phyloP scores from a whole-genome alignment of 495 filamentous ascomycete genomes.

The Monascus purpureus region DNA sequence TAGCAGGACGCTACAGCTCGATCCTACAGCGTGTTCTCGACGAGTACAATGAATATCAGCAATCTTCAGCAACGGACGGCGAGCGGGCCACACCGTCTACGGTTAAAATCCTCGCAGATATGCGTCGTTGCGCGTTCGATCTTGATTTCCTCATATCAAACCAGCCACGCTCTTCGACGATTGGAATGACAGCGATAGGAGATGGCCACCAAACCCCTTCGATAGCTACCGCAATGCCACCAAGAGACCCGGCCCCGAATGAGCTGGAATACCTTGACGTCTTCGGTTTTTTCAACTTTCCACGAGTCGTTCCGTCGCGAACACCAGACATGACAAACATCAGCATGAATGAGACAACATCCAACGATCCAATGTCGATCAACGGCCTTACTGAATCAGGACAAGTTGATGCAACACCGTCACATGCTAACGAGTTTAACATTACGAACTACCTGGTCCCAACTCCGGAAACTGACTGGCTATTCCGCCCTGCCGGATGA shows the following conservation, averaged over 20 bases:
- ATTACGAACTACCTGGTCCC: slow-evolving; percentile 35
- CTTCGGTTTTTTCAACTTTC: slow-evolving; percentile 88
- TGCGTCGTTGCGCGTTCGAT: slow-evolving; percentile 72
- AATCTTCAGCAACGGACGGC: slow-evolving; percentile 36
- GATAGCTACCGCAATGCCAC: slow-evolving; percentile 19
- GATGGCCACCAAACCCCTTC: slow-evolving; percentile 15
- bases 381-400: slow-evolving; percentile 19
- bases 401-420: slow-evolving; percentile 12
- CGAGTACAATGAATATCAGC: slow-evolving; percentile 66
- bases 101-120: slow-evolving; percentile 77
- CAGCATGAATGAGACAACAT: slow-evolving; percentile 17
- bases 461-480: slow-evolving; percentile 34
- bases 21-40: slow-evolving; percentile 71
- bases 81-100: slow-evolving; percentile 66
- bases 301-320: slow-evolving; percentile 42
- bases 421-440: slow-evolving; percentile 30
- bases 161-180: slow-evolving; percentile 57
- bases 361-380: slow-evolving; percentile 27
- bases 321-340: slow-evolving; percentile 16
- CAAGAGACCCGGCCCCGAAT: slow-evolving; percentile 55
- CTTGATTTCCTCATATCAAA: slow-evolving; percentile 77
- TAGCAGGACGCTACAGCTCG: slow-evolving; percentile 68
- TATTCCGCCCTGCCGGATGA: slow-evolving; percentile 25
- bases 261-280: slow-evolving; percentile 86
- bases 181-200: too few species aligned